Conservation (phyloP, 208 protist genomes). For the Entamoeba dispar region DNA sequence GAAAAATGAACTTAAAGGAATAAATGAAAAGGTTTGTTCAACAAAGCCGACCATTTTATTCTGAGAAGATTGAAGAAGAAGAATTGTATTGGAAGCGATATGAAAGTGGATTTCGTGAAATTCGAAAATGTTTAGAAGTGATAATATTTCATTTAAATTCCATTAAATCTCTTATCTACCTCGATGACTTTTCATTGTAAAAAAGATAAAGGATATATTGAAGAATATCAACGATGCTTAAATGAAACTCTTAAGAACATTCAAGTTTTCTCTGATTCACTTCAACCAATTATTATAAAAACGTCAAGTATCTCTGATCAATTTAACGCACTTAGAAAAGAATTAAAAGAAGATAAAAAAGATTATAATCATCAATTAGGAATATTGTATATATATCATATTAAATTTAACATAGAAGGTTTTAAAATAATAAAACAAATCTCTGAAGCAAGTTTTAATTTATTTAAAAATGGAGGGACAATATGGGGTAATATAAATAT, state of each 20-base stretch:
- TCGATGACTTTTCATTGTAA: not conserved
- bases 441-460: not conserved
- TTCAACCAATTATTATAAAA: not conserved
- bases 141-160: not conserved
- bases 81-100: not conserved
- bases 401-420: not conserved
- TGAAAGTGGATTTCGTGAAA: not conserved
- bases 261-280: not conserved
- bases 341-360: not conserved
- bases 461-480: not conserved
- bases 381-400: not conserved
- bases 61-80: not conserved
- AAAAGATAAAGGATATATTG: not conserved
- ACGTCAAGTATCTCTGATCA: not conserved
- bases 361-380: not conserved
- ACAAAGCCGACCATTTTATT: not conserved
- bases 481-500: not conserved
- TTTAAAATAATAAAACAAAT: not conserved
- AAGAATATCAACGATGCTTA: not conserved
- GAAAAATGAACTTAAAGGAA: too few relatives aligned
- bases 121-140: not conserved
- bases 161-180: not conserved
- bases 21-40: too few relatives aligned
- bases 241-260: not conserved
- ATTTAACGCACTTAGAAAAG: not conserved